phyloP scores from a whole-genome alignment of 805 yeast species.

The Candida bentonensis region DNA sequence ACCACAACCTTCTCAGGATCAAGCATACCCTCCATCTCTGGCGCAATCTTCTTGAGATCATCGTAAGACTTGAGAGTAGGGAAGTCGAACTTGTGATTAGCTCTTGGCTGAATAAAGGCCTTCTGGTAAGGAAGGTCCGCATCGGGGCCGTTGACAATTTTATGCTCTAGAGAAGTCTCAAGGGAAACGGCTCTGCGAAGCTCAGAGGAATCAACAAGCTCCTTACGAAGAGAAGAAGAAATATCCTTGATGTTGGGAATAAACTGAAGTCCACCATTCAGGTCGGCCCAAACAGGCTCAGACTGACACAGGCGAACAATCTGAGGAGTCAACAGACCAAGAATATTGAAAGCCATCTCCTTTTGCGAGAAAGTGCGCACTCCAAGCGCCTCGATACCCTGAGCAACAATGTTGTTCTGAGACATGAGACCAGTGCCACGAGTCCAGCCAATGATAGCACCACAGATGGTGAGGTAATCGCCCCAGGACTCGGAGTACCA shows the following conservation, averaged over 20 bases:
- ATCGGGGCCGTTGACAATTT: conserved; percentile 70
- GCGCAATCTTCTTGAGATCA: conserved; percentile 49
- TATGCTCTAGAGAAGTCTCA: conserved; percentile 81
- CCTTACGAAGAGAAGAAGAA: conserved; percentile 62
- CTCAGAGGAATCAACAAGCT: conserved; percentile 69
- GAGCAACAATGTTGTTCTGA: conserved; percentile 93
- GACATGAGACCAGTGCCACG: conserved; percentile 99
- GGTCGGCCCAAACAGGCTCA: conserved; percentile 92
- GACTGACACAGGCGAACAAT: conserved; percentile 79
- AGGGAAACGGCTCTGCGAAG: conserved; percentile 89
- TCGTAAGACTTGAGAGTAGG: conserved; percentile 71
- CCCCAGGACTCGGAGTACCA: conserved; percentile 98
- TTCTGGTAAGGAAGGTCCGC: conserved; percentile 78
- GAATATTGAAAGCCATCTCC: conserved; percentile 97
- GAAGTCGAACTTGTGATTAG: conserved; percentile 89
- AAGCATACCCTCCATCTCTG: conserved; percentile 72
- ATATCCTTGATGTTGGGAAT: conserved; percentile 82
- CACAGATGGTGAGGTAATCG: conserved; percentile 85
- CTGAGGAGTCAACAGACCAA: conserved; percentile 84
- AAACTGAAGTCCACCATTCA: conserved; percentile 97
- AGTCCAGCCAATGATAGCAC: conserved; percentile 99
- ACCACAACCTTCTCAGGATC: conserved; percentile 88
- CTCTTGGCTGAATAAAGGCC: conserved; percentile 77
- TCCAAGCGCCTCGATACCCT: conserved; percentile 89
- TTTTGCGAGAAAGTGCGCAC: conserved; percentile 97